These are phyloP conservation scores for Exophiala lecanii-corni DNA, from an alignment of 2,329 filamentous ascomycete genomes.

Conservation along the genomic window DNA sequence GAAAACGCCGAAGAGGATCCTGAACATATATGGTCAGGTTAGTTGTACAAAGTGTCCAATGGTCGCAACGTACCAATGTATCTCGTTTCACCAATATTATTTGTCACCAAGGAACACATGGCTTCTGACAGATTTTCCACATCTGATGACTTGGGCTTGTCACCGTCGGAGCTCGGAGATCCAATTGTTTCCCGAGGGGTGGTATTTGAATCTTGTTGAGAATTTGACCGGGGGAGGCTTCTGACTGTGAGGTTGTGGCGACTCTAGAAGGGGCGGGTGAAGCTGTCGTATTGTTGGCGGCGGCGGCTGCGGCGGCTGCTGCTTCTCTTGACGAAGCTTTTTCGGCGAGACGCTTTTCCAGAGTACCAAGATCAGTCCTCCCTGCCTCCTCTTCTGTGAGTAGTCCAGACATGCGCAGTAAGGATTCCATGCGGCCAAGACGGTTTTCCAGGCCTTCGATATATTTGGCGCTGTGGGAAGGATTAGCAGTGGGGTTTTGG, in stretches of 20 bases:
- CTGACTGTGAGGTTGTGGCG: constrained; percentile 8
- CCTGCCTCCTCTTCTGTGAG: constrained; percentile 80
- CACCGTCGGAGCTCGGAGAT: constrained; percentile 18
- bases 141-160: constrained; percentile 48
- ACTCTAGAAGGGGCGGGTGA: constrained; percentile 19
- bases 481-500: constrained; percentile 1
- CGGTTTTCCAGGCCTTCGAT: constrained; percentile 96
- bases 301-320: constrained; percentile 22
- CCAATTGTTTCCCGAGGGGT: constrained; percentile 31
- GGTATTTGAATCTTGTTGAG: constrained; percentile 21
- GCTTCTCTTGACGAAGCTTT: constrained; percentile 32
- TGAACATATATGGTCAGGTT: no score
- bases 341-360: constrained; percentile 71
- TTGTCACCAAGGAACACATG: constrained; percentile 98
- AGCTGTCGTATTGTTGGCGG: constrained; percentile 10
- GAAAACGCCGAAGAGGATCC: constrained; percentile 96
- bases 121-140: constrained; percentile 90
- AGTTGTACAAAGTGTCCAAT: no score
- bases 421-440: constrained; percentile 88
- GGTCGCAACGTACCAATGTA: constrained; percentile 84
- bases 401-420: constrained; percentile 80
- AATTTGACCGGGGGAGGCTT: constrained; percentile 14
- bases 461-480: constrained; percentile 74
- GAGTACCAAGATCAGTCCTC: constrained; percentile 77
- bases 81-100: constrained; percentile 87